phyloP scores from a whole-genome alignment of 768 basidiomycete genomes.

The Omphalotus guepiniiformis region DNA sequence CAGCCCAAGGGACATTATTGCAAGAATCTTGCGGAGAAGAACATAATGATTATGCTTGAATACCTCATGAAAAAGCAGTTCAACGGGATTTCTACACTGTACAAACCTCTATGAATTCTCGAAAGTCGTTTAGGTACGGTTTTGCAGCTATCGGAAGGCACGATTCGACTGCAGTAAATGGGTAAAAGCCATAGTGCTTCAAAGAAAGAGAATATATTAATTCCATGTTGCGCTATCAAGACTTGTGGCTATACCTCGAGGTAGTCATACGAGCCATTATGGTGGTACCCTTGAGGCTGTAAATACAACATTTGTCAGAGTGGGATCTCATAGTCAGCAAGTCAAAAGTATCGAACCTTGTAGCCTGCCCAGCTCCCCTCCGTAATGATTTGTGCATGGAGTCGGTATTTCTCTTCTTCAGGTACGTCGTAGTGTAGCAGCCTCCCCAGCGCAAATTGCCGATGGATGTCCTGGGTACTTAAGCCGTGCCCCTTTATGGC shows the following conservation, averaged over 20 bases:
- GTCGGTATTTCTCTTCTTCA: slow-evolving; percentile 10
- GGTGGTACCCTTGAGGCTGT: slow-evolving; percentile 14
- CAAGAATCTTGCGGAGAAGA: slow-evolving; percentile 13
- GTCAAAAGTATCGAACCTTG: slow-evolving; percentile 9
- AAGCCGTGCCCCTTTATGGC: slow-evolving; percentile 15
- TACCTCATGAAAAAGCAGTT: background rate
- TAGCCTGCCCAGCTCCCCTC: slow-evolving; percentile 16
- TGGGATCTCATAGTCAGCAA: background rate
- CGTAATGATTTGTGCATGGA: slow-evolving; percentile 12
- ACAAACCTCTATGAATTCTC: slow-evolving; percentile 12
- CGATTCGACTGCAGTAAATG: slow-evolving; percentile 5
- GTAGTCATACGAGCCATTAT: slow-evolving; percentile 11
- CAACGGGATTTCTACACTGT: background rate
- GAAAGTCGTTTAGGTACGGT: slow-evolving; percentile 11
- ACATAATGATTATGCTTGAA: slow-evolving; percentile 14
- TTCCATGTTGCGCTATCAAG: too few relatives aligned
- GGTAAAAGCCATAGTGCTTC: slow-evolving; percentile 14
- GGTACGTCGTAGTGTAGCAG: slow-evolving; percentile 10
- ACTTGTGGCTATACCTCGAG: too few relatives aligned
- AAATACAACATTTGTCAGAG: background rate
- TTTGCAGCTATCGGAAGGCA: slow-evolving; percentile 9
- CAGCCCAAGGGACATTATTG: slow-evolving; percentile 12
- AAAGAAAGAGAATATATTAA: too few relatives aligned
- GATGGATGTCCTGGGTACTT: slow-evolving; percentile 11
- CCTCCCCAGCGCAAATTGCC: slow-evolving; percentile 14